Evolutionary conservation across 441 rosid genomes (phyloP).

Genomic region (Theobroma grandiflorum): DNA sequence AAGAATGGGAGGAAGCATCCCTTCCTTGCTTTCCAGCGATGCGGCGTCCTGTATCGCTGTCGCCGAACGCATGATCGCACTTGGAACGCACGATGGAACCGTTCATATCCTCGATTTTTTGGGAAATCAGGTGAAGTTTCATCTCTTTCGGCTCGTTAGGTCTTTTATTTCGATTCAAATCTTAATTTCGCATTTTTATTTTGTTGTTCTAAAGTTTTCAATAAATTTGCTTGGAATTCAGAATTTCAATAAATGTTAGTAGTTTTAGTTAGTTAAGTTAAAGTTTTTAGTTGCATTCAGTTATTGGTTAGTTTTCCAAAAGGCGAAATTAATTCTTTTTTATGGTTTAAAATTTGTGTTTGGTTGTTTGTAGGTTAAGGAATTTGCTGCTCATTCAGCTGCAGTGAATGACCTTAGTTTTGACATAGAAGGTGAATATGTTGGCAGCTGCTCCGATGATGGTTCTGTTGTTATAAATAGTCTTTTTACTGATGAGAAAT

Average conservation of each 20-base stretch:
- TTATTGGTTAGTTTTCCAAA: conserved; percentile 1
- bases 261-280: neutral
- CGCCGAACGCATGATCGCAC: conserved; percentile 96
- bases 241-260: neutral
- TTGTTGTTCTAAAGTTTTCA: neutral
- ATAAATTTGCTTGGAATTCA: neutral
- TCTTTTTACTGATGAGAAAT: conserved; percentile 90
- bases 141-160: neutral
- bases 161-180: neutral
- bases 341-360: conserved; percentile 21
- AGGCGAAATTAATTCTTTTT: neutral
- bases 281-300: neutral
- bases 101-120: conserved; percentile 96
- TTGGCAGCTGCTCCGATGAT: conserved; percentile 99
- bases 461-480: conserved; percentile 93
- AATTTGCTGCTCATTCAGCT: conserved; percentile 79
- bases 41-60: conserved; percentile 95
- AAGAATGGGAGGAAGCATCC: conserved; percentile 96
- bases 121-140: conserved; percentile 79
- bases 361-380: conserved; percentile 71
- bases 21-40: conserved; percentile 73
- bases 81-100: conserved; percentile 88
- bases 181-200: neutral
- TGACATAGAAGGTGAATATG: conserved; percentile 90
- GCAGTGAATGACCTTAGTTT: conserved; percentile 95